Conservation (phyloP, 2,329 filamentous ascomycete species). For the Parastagonospora nodorum region DNA sequence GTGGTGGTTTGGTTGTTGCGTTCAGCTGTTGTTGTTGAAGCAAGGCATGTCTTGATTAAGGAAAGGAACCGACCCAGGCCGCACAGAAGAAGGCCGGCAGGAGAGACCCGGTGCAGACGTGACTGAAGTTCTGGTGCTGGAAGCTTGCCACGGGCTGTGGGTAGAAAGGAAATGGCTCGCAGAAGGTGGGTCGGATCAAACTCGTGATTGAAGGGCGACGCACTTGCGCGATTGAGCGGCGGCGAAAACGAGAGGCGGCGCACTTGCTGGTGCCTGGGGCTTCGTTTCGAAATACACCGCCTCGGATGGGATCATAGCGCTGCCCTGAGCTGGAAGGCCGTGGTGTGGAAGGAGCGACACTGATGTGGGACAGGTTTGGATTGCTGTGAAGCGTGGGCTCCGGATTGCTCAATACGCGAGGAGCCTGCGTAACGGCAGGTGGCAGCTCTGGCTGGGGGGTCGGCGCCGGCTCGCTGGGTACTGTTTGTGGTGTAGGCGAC, state of each 20-base stretch:
- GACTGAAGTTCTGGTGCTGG: conserved; percentile 42
- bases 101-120: conserved; percentile 49
- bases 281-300: conserved; percentile 55
- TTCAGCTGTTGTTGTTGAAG: conserved; percentile 20
- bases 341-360: conserved; percentile 55
- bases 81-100: conserved; percentile 38
- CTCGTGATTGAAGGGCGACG: conserved; percentile 92
- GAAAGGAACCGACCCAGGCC: conserved; percentile 33
- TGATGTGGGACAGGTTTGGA: conserved; percentile 44
- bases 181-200: conserved; percentile 73
- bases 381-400: conserved; percentile 45
- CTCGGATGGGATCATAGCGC: conserved; percentile 88
- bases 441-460: conserved; percentile 34
- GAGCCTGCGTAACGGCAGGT: conserved; percentile 28
- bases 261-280: conserved; percentile 50
- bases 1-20: conserved; percentile 12
- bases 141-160: conserved; percentile 39
- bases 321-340: conserved; percentile 71
- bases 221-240: conserved; percentile 73
- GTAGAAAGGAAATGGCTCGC: conserved; percentile 46
- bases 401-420: conserved; percentile 47
- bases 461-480: conserved; percentile 31
- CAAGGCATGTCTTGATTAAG: conserved; percentile 32
- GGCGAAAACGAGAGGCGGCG: conserved; percentile 54
- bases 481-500: conserved; percentile 35